These are phyloP conservation scores for Ophiostoma himal-ulmi DNA, from an alignment of 2,329 filamentous ascomycete species.

Conservation along the genomic window DNA sequence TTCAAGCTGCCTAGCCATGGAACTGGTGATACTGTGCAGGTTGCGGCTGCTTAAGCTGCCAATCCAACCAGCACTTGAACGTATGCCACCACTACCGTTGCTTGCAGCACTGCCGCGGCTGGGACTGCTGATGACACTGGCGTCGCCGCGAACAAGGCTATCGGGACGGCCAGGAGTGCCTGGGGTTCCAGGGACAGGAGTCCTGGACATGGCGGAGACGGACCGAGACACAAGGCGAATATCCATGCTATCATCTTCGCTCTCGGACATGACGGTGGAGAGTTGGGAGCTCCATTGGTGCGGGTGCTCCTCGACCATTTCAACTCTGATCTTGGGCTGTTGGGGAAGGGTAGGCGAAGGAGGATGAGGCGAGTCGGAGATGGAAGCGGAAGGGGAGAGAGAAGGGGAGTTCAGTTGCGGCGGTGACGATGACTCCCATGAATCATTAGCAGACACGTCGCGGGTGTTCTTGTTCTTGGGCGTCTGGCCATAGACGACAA, in stretches of 20 bases:
- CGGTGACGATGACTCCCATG: conserved; percentile 30
- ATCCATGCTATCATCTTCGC: conserved; percentile 45
- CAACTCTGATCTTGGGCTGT: conserved; percentile 30
- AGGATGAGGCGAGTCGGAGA: not conserved
- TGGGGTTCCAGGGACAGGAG: conserved; percentile 34
- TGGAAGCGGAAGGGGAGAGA: not conserved
- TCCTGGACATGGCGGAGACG: conserved; percentile 40
- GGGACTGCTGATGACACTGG: conserved; percentile 25
- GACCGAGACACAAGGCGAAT: conserved; percentile 44
- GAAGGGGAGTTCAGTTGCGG: conserved; percentile 31
- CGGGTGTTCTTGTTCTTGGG: not conserved
- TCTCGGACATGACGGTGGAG: conserved; percentile 59
- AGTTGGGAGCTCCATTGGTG: conserved; percentile 61
- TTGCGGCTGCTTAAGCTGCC: conserved; percentile 47
- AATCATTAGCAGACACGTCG: conserved; percentile 18
- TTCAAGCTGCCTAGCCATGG: conserved; percentile 42
- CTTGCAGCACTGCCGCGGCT: conserved; percentile 1
- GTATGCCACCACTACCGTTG: conserved; percentile 29
- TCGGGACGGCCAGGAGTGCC: conserved; percentile 13
- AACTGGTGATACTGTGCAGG: conserved; percentile 54
- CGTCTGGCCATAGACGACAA: conserved; percentile 17
- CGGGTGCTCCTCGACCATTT: conserved; percentile 45
- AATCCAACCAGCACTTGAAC: conserved; percentile 44
- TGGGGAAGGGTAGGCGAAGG: conserved; percentile 20
- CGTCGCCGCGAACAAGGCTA: conserved; percentile 30